phyloP scores from a whole-genome alignment of 1,139 yeast species.

The Arxiozyma slooffiae region DNA sequence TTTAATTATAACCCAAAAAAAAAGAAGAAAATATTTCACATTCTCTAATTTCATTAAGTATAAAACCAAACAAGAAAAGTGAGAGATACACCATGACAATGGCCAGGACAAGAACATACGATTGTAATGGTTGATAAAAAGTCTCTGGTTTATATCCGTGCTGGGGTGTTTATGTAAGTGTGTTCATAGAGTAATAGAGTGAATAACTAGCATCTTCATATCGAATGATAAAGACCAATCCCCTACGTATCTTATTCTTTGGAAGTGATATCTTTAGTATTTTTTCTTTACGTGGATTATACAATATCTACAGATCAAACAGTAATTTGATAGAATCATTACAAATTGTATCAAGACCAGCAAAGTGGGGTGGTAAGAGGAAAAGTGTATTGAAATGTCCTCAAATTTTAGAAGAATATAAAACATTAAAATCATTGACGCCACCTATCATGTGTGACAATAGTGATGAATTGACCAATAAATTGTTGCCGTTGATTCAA shows the following conservation, averaged over 20 bases:
- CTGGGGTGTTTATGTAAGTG: too few relatives aligned
- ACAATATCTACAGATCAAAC: not conserved
- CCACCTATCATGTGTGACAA: constrained; percentile 48
- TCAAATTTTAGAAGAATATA: constrained; percentile 40
- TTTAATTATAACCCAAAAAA: too few relatives aligned
- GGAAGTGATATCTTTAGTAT: constrained; percentile 55
- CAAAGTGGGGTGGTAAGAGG: constrained; percentile 67
- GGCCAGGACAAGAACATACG: too few relatives aligned
- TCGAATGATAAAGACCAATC: not conserved
- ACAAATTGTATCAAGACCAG: constrained; percentile 52
- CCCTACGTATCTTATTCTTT: constrained; percentile 47
- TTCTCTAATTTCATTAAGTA: too few relatives aligned
- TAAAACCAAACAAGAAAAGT: too few relatives aligned
- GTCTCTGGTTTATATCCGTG: too few relatives aligned
- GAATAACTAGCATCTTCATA: too few relatives aligned
- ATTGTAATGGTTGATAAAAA: too few relatives aligned
- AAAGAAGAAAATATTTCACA: too few relatives aligned
- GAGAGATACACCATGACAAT: too few relatives aligned
- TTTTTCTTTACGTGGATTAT: not conserved
- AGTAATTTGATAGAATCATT: not conserved
- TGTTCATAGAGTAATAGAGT: too few relatives aligned
- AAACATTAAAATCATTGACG: constrained; percentile 15
- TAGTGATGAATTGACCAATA: constrained; percentile 32
- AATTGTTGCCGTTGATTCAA: constrained; percentile 33
- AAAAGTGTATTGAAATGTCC: constrained; percentile 40